Base-by-base conservation (phyloP, 1,284 basidiomycete genomes). In the Leccinum fallax region DNA sequence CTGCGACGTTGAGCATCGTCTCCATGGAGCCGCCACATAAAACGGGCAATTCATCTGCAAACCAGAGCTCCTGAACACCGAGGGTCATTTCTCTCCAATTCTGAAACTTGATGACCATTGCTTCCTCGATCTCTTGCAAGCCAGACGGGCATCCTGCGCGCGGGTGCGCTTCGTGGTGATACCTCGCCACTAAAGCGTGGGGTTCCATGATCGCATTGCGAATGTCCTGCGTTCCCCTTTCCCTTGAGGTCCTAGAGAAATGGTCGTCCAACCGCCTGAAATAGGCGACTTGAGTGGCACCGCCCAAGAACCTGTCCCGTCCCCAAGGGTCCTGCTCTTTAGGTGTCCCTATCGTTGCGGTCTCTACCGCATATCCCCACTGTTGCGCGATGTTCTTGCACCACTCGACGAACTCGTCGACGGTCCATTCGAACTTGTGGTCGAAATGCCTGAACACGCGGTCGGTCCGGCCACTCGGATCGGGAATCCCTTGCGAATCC, bases 361-460 rank as follows among this genome's bases (percentile, higher is more conserved):
- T 69, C 48, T 85, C 78, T 5, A 90, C 83, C 1, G 80, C 77
- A 66, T 94, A 95, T 5, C 91, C 93, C 89, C 91, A 95, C 63
- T 86, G 83, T 9, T 75, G 75, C 1, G 91, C 92, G 3, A 80
- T 81, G 1, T 72, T 74, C 26, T 77, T 69, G 67, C 90, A 94
- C 90, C 93, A 97, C 9, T 71, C 68, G 32, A 77, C 72, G 74
- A 96, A 97, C 73, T 97, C 95, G 3, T 85, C 83, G 0, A 79
- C 75, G 0, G 93, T 97, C 92, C 93, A 97, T 76, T 98, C 95
- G 69, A 97, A 93, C 73, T 96, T 93, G 77, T 98, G 96, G 71
- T 97, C 95, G 21, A 80, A 74, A 72, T 98, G 89, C 61, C 96
- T 80, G 76, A 92, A 91, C 26, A 87, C 73, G 2, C 93, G 84